These are phyloP conservation scores for Trichosanthes truncata DNA, from an alignment of 306 rosid genomes.

Conservation along the genomic window DNA sequence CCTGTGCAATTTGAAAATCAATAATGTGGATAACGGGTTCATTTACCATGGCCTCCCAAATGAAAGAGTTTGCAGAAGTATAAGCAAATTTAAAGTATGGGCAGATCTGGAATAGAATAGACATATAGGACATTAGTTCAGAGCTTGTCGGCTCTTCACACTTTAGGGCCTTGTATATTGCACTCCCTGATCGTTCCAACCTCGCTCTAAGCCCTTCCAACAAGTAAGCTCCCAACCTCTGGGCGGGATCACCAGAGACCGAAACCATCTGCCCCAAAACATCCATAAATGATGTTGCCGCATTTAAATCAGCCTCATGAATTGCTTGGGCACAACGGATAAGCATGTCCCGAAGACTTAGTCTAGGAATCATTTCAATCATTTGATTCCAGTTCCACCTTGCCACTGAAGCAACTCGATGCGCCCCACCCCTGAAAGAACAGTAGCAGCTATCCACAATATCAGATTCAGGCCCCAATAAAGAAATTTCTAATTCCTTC, in stretches of 20 bases:
- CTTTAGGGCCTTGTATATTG: conserved; percentile 60
- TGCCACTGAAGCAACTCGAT: conserved; percentile 14
- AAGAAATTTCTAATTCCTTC: conserved; percentile 46
- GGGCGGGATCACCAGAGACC: conserved; percentile 61
- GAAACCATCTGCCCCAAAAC: conserved; percentile 73
- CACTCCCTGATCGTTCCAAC: conserved; percentile 71
- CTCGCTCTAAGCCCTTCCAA: conserved; percentile 91
- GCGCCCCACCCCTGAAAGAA: conserved; percentile 20
- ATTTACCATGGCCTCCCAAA: conserved; percentile 52
- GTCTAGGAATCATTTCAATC: conserved; percentile 34
- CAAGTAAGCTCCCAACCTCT: conserved; percentile 87
- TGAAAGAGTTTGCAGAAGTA: conserved; percentile 50
- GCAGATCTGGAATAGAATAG: conserved; percentile 42
- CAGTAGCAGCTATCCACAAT: conserved; percentile 43
- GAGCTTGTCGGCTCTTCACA: conserved; percentile 71
- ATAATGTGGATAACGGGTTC: conserved; percentile 71
- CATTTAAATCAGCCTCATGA: conserved; percentile 25
- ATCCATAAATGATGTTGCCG: conserved; percentile 44
- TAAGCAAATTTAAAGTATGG: conserved; percentile 83
- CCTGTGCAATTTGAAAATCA: conserved; percentile 96
- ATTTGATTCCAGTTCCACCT: conserved; percentile 29
- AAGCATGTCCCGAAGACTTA: conserved; percentile 45
- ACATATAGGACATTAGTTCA: conserved; percentile 73
- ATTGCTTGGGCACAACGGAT: conserved; percentile 47
- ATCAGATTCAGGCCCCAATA: conserved; percentile 64